phyloP scores from a whole-genome alignment of 2,329 filamentous ascomycete species.

The Penicillium sp. region DNA sequence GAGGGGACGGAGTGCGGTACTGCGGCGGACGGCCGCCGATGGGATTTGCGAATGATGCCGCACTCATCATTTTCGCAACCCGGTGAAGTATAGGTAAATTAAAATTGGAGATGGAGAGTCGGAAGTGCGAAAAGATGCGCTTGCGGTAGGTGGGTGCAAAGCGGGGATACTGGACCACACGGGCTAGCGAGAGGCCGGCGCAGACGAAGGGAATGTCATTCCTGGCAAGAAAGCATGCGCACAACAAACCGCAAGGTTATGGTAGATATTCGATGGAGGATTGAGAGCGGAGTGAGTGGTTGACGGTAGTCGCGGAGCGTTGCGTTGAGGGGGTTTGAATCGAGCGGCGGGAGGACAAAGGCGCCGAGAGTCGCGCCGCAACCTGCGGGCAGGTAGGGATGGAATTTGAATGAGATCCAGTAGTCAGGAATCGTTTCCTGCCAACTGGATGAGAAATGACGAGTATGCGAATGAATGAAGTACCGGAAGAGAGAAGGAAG shows the following conservation, averaged over 20 bases:
- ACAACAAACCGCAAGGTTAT: constrained; percentile 24
- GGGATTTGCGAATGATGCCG: constrained; percentile 40
- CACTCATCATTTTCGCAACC: constrained; percentile 37
- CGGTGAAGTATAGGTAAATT: constrained; percentile 6
- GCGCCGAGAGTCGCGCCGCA: constrained; percentile 29
- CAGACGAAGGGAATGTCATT: constrained; percentile 42
- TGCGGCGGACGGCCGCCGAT: constrained; percentile 40
- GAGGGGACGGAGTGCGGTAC: constrained; percentile 50
- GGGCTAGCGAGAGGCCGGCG: constrained; percentile 42
- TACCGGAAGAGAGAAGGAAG: constrained; percentile 15
- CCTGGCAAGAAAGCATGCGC: constrained; percentile 35
- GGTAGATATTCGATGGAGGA: constrained; percentile 20
- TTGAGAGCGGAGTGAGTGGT: constrained; percentile 19
- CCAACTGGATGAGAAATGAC: constrained; percentile 16
- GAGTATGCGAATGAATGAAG: constrained; percentile 18
- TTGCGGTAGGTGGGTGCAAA: constrained; percentile 41
- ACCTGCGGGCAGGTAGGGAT: constrained; percentile 20
- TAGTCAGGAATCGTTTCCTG: constrained; percentile 22
- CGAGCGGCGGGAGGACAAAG: constrained; percentile 29
- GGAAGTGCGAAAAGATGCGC: constrained; percentile 29
- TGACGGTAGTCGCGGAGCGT: constrained; percentile 23
- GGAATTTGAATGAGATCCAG: constrained; percentile 20
- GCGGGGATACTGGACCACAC: constrained; percentile 44
- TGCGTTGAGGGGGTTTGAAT: constrained; percentile 28
- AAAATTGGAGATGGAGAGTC: constrained; percentile 16